phyloP scores from a whole-genome alignment of 2,329 filamentous ascomycete species.

The Botrytis squamosa region DNA sequence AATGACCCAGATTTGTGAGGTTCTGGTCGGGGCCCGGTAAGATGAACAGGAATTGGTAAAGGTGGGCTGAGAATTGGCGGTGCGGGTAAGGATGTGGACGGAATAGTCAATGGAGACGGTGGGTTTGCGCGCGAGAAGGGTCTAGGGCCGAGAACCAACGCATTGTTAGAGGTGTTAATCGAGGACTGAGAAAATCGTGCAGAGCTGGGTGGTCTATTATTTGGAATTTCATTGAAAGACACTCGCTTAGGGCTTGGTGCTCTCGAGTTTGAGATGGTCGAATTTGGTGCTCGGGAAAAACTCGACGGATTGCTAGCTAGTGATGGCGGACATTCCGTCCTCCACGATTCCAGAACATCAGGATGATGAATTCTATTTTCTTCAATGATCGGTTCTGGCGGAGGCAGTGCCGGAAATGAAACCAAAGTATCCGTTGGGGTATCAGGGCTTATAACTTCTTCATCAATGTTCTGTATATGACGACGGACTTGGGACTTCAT shows the following conservation, averaged over 20 bases:
- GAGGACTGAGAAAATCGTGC: background rate
- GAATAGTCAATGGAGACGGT: conserved; percentile 15
- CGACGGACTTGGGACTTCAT: conserved; percentile 25
- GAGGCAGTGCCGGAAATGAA: conserved; percentile 5
- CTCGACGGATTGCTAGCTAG: background rate
- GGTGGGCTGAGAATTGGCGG: conserved; percentile 28
- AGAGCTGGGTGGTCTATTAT: background rate
- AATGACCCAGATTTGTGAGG: conserved; percentile 15
- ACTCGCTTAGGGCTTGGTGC: background rate
- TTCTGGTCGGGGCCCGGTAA: conserved; percentile 27
- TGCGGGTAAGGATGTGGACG: conserved; percentile 21
- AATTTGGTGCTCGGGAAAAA: background rate
- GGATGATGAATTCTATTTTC: background rate
- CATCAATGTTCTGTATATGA: conserved; percentile 25
- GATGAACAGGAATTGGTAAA: conserved; percentile 26
- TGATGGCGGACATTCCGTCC: background rate
- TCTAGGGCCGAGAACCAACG: background rate
- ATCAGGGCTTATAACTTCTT: conserved; percentile 9
- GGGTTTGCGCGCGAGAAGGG: conserved; percentile 12
- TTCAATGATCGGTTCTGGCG: no score
- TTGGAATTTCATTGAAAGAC: background rate
- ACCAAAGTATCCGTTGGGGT: conserved; percentile 11
- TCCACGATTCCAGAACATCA: background rate
- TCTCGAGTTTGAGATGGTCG: background rate
- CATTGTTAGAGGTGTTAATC: background rate